Percentiles rank a stretch among this genome's conserved stretches.
Evolutionary conservation across 768 basidiomycete genomes (phyloP).

Genomic region (Hygrocybe punicea): DNA sequence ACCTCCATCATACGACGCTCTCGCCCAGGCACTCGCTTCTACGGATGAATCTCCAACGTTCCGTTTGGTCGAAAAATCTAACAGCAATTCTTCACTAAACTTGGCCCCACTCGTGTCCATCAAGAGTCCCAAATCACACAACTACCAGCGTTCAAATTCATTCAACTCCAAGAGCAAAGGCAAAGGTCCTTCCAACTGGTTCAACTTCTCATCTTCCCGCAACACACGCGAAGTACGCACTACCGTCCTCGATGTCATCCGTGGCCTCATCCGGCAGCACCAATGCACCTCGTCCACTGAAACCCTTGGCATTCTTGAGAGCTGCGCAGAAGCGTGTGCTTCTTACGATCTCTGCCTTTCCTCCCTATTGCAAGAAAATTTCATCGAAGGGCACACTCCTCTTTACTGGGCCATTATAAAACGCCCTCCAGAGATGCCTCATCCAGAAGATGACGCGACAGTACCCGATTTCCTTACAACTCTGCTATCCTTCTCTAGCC

Average conservation of each 20-base stretch:
- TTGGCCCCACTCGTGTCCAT: not conserved
- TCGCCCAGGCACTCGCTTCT: not conserved
- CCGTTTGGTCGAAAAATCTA: not conserved
- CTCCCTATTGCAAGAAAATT: constrained; percentile 56
- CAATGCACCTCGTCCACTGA: constrained; percentile 26
- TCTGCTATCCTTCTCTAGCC: constrained; percentile 52
- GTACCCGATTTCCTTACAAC: constrained; percentile 45
- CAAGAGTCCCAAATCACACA: constrained; percentile 5
- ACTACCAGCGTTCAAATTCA: not conserved
- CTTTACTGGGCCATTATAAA: constrained; percentile 75
- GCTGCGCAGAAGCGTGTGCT: constrained; percentile 60
- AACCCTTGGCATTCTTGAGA: constrained; percentile 48
- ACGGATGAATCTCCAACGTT: not conserved
- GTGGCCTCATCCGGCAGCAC: constrained; percentile 51
- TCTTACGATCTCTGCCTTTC: constrained; percentile 50
- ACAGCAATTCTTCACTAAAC: not conserved
- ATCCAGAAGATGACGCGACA: constrained; percentile 27
- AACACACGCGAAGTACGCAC: constrained; percentile 48
- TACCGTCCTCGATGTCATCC: constrained; percentile 53
- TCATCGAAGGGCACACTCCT: constrained; percentile 61
- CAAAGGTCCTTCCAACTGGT: constrained; percentile 29
- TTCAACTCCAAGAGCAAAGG: constrained; percentile 5
- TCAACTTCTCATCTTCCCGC: constrained; percentile 32
- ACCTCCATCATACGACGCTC: constrained; percentile 42
- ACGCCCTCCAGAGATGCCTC: constrained; percentile 38